Base-by-base conservation (phyloP, 805 yeast species). In the Candida alai region DNA sequence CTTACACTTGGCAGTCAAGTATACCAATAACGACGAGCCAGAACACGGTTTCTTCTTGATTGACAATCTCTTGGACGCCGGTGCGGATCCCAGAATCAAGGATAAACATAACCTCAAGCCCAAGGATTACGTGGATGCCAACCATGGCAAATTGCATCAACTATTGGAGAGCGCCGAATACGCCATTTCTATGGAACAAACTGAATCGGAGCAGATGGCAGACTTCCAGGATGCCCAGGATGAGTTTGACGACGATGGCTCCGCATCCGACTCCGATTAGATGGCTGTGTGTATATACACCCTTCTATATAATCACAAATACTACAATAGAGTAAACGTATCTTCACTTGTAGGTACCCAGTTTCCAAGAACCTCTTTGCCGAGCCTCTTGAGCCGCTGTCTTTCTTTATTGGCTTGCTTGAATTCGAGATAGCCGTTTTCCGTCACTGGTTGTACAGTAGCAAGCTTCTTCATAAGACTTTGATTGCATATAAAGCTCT, bases 61-160 rank as follows among this genome's bases (percentile, higher is more conserved):
- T 9, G 95, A 85, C 49, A 83, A 81, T 54, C 71, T 93, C 42
- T 65, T 93, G 25, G 96, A 89, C 49, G 95, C 94, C 19, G 97
- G 98, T 3, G 80, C 93, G 2, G 93, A 89, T 58, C 85, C 94
- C 2, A 68, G 62, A 32, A 51, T 61, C 24, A 45, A 45, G 16
- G 68, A 65, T 44, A 49, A 40, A 17, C 65, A 69, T 24, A 85
- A 85, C 16, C 72, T 80, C 48, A 84, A 75, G 46, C 95, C 97
- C 5, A 69, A 82, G 24, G 87, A 86, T 45, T 66, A 88, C 40
- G 80, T 76, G 11, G 64, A 58, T 18, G 67, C 68, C 15, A 76
- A 79, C 11, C 64, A 78, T 39, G 74, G 68, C 2, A 71, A 74
- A 36, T 67, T 90, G 41, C 65, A 66, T 26, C 78, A 78, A 47